phyloP scores from a whole-genome alignment of 805 yeast species.

The Lachancea quebecensis region DNA sequence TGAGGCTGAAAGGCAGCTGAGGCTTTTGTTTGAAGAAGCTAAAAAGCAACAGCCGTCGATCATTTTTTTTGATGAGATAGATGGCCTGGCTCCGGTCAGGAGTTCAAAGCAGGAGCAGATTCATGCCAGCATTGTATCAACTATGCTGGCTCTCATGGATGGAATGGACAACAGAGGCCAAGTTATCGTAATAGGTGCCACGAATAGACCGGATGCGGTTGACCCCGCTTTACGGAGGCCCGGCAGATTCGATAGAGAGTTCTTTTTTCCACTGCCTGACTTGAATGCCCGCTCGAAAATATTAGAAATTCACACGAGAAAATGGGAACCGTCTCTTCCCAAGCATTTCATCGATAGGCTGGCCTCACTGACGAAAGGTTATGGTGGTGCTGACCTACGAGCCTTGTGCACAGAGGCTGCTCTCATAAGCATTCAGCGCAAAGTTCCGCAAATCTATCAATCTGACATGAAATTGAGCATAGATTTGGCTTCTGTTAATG shows the following conservation, averaged over 20 bases:
- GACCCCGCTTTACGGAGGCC: conserved; percentile 97
- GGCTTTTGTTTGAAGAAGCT: conserved; percentile 92
- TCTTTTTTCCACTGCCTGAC: conserved; percentile 92
- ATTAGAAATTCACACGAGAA: conserved; percentile 74
- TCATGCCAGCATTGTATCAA: conserved; percentile 94
- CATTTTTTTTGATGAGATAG: conserved; percentile 95
- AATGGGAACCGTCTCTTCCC: conserved; percentile 75
- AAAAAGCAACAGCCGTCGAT: conserved; percentile 92
- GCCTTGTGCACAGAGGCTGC: conserved; percentile 97
- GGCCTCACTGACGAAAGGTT: conserved; percentile 84
- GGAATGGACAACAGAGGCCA: conserved; percentile 99
- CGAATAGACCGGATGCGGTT: conserved; percentile 96
- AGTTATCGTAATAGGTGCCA: conserved; percentile 96
- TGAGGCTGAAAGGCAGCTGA: conserved; percentile 91
- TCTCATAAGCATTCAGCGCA: conserved; percentile 79
- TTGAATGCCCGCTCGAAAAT: conserved; percentile 70
- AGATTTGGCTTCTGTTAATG: conserved; percentile 63
- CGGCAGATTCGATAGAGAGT: conserved; percentile 94
- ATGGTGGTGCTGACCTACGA: conserved; percentile 95
- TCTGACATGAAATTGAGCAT: conserved; percentile 66
- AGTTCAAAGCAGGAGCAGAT: conserved; percentile 97
- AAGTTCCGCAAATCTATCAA: conserved; percentile 86
- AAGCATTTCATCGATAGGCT: conserved; percentile 53
- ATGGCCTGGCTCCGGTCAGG: conserved; percentile 96
- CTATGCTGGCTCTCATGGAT: conserved; percentile 92